phyloP scores from a whole-genome alignment of 192 early-diverging fungal species.

The Diversispora epigaea region DNA sequence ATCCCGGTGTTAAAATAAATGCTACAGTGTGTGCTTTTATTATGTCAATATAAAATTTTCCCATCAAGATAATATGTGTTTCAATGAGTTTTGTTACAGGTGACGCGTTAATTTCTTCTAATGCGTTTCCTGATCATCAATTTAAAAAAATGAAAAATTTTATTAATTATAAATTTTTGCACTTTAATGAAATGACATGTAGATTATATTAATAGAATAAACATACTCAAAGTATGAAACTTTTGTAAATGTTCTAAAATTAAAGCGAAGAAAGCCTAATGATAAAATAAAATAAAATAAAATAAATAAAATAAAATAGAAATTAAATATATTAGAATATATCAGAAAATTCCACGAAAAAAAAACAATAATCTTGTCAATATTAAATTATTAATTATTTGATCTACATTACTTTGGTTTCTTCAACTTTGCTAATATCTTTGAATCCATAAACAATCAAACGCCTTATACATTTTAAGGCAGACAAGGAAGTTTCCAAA shows the following conservation, averaged over 20 bases:
- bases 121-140: slow-evolving; percentile 14
- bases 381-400: neutral
- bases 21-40: slow-evolving; percentile 64
- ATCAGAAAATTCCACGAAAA: neutral
- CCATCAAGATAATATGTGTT: slow-evolving; percentile 63
- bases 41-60: slow-evolving; percentile 77
- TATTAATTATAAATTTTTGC: neutral
- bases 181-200: neutral
- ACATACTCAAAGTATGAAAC: slow-evolving; percentile 52
- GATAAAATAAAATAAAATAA: neutral
- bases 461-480: slow-evolving; percentile 73
- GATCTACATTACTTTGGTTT: slow-evolving; percentile 45
- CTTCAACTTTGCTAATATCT: slow-evolving; percentile 57
- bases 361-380: neutral
- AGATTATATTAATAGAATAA: neutral
- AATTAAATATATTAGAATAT: too few species aligned
- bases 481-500: slow-evolving; percentile 62
- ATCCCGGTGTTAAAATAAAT: slow-evolving; percentile 61
- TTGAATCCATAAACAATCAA: slow-evolving; percentile 75
- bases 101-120: neutral
- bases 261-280: slow-evolving; percentile 45
- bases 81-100: slow-evolving; percentile 29
- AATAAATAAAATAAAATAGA: neutral
- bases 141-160: neutral
- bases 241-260: slow-evolving; percentile 56